Conservation (phyloP, 73 alveolate species). For the Paramecium octaurelia region DNA sequence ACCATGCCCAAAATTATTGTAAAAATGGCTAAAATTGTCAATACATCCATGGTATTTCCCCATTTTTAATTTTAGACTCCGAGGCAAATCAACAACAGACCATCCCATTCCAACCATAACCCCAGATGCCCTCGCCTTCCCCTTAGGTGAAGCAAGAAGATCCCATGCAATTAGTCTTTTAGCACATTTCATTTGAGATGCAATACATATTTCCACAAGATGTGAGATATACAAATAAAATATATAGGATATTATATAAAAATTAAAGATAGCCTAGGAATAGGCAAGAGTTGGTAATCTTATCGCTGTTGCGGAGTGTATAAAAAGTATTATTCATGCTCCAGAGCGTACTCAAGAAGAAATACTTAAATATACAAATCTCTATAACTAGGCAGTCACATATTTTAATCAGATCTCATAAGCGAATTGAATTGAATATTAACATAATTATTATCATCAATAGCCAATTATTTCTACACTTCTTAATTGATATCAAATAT, state of each 20-base stretch:
- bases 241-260: conserved; percentile 28
- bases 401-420: background rate
- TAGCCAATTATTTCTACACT: background rate
- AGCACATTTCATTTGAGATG: background rate
- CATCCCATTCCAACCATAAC: background rate
- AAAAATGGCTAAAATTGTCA: background rate
- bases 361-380: background rate
- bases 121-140: background rate
- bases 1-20: background rate
- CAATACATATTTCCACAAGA: background rate
- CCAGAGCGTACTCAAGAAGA: conserved; percentile 10
- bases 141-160: background rate
- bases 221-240: background rate
- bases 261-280: conserved; percentile 14
- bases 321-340: background rate
- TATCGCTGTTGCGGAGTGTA: background rate
- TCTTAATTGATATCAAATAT: background rate
- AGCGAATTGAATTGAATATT: background rate
- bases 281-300: conserved; percentile 23
- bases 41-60: background rate
- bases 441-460: background rate
- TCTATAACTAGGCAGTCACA: background rate
- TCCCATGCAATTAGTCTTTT: background rate
- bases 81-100: background rate
- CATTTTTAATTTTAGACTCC: background rate